A percentile compares a stretch with the other conserved stretches of the same genome.
Conservation (phyloP, 768 basidiomycete genomes). For the Dioszegia crocea region DNA sequence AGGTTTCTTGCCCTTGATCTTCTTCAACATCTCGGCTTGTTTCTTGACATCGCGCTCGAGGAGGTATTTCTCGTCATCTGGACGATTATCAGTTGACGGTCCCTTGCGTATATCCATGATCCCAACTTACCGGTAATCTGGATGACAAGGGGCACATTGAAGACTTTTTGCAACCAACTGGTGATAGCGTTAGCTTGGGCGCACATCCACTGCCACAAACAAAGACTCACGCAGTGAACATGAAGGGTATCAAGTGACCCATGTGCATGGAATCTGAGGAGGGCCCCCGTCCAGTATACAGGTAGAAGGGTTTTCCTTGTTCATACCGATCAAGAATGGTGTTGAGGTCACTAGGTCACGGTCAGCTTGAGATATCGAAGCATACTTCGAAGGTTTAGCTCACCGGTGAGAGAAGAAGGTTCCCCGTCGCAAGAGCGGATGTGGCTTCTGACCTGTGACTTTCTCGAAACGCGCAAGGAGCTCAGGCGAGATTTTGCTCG, state of each 20-base stretch:
- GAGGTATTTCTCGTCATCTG: slow-evolving; percentile 95
- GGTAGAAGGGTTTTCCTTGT: slow-evolving; percentile 92
- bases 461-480: slow-evolving; percentile 84
- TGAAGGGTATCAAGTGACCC: slow-evolving; percentile 95
- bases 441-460: slow-evolving; percentile 81
- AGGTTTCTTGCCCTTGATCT: slow-evolving; percentile 40
- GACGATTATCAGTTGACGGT: slow-evolving; percentile 1
- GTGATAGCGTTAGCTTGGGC: not conserved
- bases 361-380: slow-evolving; percentile 5
- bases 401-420: slow-evolving; percentile 99
- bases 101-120: not conserved
- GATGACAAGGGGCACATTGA: slow-evolving; percentile 87
- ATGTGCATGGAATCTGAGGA: slow-evolving; percentile 96
- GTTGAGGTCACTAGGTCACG: slow-evolving; percentile 70
- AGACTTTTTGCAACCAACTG: slow-evolving; percentile 96
- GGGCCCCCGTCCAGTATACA: slow-evolving; percentile 96
- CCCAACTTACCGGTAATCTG: slow-evolving; percentile 75
- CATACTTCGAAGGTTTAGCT: slow-evolving; percentile 29
- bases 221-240: slow-evolving; percentile 80
- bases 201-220: not conserved
- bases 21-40: slow-evolving; percentile 40
- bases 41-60: slow-evolving; percentile 71
- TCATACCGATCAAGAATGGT: slow-evolving; percentile 92
- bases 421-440: slow-evolving; percentile 79
- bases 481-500: slow-evolving; percentile 68